phyloP scores from a whole-genome alignment of 73 alveolate genomes.

The Stentor coeruleus region DNA sequence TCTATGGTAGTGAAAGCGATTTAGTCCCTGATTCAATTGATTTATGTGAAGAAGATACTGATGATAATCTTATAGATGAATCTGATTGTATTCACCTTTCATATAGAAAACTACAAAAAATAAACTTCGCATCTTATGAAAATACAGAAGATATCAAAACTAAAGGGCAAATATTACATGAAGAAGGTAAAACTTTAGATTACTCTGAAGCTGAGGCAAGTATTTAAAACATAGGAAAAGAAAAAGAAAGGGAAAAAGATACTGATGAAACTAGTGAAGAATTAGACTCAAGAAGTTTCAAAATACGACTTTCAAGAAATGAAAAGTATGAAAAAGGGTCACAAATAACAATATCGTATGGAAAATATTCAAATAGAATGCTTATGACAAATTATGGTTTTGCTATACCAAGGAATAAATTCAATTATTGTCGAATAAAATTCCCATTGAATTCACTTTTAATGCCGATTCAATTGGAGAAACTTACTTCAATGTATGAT shows the following conservation, averaged over 20 bases:
- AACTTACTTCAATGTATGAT: background rate
- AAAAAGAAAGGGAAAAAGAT: too few species aligned
- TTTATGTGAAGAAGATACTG: background rate
- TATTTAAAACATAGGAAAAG: too few species aligned
- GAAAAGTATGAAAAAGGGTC: slow-evolving; percentile 35
- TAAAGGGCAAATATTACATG: too few species aligned
- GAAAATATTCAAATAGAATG: slow-evolving; percentile 45
- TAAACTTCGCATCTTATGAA: background rate
- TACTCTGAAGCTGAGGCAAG: too few species aligned
- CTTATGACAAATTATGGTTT: slow-evolving; percentile 48
- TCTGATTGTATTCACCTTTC: background rate
- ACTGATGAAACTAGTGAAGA: background rate
- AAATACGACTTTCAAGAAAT: slow-evolving; percentile 18
- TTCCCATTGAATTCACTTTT: background rate
- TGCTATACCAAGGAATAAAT: slow-evolving; percentile 42
- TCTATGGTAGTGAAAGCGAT: background rate
- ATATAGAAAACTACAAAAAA: background rate
- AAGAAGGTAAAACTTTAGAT: too few species aligned
- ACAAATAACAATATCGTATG: slow-evolving; percentile 48
- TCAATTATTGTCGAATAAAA: slow-evolving; percentile 44
- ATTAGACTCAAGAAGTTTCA: background rate
- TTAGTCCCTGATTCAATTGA: background rate
- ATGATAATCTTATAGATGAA: background rate
- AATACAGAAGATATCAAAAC: background rate
- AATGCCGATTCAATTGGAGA: background rate